Base-by-base conservation (phyloP, 2,329 filamentous ascomycete species). In the Clathrospora elynae region DNA sequence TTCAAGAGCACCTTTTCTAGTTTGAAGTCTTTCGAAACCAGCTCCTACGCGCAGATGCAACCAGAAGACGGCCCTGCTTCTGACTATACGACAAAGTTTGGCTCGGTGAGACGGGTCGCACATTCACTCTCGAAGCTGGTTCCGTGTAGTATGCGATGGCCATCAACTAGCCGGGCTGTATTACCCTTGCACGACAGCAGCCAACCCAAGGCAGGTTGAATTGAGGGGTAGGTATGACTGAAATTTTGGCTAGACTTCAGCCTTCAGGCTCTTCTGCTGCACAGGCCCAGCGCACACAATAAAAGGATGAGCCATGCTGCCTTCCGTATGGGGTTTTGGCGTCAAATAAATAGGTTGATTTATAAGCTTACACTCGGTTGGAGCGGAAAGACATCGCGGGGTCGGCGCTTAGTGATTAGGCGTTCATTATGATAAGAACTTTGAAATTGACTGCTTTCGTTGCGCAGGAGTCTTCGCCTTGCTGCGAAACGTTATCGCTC, bases 381-480 rank as follows among this genome's bases (percentile, higher is more conserved):
- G 19, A 30, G 25, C 9, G 19, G 25, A 28, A 11, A 30, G 31
- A 19, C 11, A 30, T 4, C 13, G 42, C 14, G 33, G 37, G 25
- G 40, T 25, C 14, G 18, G 40, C 31, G 42, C 35, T 45, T 30
- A 35, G 42, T 30, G 35, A 35, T 26, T 26, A 16, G 13, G 19
- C 18, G 35, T 40, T 45, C 30, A 37, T 37, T n/a, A n/a, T n/a
- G n/a, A n/a, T n/a, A n/a, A n/a, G 3, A 13, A 16, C 23, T 18
- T 14, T 20, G 17, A 18, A 23, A 14, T 14, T 33, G 8, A 33
- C n/a, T n/a, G n/a, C n/a, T n/a, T n/a, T n/a, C n/a, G n/a, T n/a
- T n/a, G n/a, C n/a, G n/a, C n/a, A n/a, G n/a, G n/a, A n/a, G n/a
- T n/a, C n/a, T n/a, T n/a, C n/a, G n/a, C n/a, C n/a, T n/a, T n/a